Percentiles rank a stretch among this genome's conserved stretches.
Evolutionary conservation across 108 stramenopile genomes (phyloP).

Genomic region (Aurantiochytrium sp.): DNA sequence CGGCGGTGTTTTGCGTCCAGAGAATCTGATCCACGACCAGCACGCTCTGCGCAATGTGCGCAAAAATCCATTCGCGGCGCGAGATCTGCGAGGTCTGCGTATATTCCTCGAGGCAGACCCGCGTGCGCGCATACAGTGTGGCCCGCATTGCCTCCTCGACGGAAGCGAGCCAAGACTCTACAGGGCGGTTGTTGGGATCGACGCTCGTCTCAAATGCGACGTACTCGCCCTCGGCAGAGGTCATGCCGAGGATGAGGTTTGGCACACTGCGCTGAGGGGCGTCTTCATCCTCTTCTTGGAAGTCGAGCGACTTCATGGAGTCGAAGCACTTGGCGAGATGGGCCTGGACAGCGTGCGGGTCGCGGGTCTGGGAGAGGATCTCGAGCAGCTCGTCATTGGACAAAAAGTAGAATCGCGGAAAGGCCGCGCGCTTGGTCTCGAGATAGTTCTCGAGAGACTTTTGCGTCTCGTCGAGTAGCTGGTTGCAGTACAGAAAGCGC

Average conservation of each 20-base stretch:
- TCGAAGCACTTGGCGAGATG: constrained; percentile 68
- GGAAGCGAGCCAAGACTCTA: constrained; percentile 49
- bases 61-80: constrained; percentile 52
- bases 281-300: constrained; percentile 34
- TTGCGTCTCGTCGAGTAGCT: constrained; percentile 55
- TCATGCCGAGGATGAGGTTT: constrained; percentile 50
- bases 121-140: constrained; percentile 46
- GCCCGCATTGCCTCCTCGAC: constrained; percentile 54
- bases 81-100: constrained; percentile 35
- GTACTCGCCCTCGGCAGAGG: constrained; percentile 49
- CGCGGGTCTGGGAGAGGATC: constrained; percentile 60
- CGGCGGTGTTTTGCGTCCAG: constrained; percentile 48
- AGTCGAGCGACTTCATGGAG: constrained; percentile 58
- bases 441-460: constrained; percentile 62
- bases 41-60: constrained; percentile 52
- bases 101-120: constrained; percentile 46
- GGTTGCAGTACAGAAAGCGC: constrained; percentile 39
- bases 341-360: constrained; percentile 62
- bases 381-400: constrained; percentile 62
- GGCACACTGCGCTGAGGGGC: neutral
- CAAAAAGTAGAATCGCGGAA: constrained; percentile 60
- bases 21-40: constrained; percentile 54
- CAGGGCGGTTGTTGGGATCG: constrained; percentile 46
- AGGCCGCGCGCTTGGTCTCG: constrained; percentile 59
- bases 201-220: constrained; percentile 42